Evolutionary conservation across 2,329 filamentous ascomycete genomes (phyloP), one percentile per base, ranked within the genome.

Genomic region (Fusarium albidum): DNA sequence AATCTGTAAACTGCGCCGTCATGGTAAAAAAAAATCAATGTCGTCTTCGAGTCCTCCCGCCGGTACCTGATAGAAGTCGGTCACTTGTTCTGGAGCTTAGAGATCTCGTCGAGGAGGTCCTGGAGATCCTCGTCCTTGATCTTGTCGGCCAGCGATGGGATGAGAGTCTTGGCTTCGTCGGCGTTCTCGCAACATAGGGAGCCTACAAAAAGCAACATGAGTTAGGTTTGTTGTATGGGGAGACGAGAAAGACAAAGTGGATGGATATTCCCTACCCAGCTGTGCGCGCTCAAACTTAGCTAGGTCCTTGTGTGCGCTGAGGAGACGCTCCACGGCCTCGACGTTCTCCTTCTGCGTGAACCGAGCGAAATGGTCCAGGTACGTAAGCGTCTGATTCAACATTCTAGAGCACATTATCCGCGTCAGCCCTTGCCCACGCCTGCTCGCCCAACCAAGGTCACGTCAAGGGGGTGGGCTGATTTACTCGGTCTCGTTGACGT

Each of bases 321-420:
- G 82, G 66, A 97, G 79, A 54, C 91, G 86, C 75, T 96, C 92
- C 27, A 98, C 92, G n/a, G 92, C 91, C 77, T 96, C 91, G 69
- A 96, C 90, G 64, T 95, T 95, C 73, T 96, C 91, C 73, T 94
- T 92, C 68, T 93, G 88, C 78, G 96, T 96, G 83, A 98, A 98
- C 29, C 95, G 90, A 14, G 93, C 90, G 76, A 99, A 99, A 59
- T 92, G 87, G 68, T 96, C 92, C 47, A 98, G 86, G 76, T 99
- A 98, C 70, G 93, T 91, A 62, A 92, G 83, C 21, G 94, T 97
- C 74, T 96, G 93, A 59, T 85, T 87, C 50, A 96, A 82, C 73
- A 93, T 92, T 69, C 86, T 90, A 49, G 4, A 34, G 32, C 17
- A 42, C 9, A 46, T n/a, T n/a, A 43, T 15, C 11, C 52, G 15